A percentile compares a stretch with the other conserved stretches of the same genome.
Conservation (phyloP, 2,329 filamentous ascomycete genomes). For the Penicillium sp. region DNA sequence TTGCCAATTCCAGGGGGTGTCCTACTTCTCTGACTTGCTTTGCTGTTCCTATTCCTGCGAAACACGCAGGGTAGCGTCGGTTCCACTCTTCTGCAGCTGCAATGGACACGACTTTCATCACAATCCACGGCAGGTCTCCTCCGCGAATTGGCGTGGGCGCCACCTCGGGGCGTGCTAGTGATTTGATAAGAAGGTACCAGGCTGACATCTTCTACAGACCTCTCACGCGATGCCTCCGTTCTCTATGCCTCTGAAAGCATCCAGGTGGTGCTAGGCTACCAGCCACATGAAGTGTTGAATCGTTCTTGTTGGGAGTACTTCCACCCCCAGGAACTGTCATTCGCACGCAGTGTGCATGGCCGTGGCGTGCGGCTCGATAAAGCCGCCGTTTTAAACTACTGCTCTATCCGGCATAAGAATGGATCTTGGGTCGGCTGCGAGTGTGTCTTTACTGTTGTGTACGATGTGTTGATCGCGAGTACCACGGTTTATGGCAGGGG, state of each 20-base stretch:
- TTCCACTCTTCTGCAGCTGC: constrained; percentile 24
- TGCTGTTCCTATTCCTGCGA: neutral
- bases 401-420: constrained; percentile 68
- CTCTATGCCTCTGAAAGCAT: constrained; percentile 85
- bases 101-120: constrained; percentile 89
- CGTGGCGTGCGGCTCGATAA: constrained; percentile 79
- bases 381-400: constrained; percentile 82
- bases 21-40: no score
- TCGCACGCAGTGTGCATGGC: constrained; percentile 73
- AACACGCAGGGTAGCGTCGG: constrained; percentile 9
- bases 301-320: constrained; percentile 85
- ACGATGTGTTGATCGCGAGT: constrained; percentile 84
- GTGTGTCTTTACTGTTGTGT: constrained; percentile 86
- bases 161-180: neutral
- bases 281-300: constrained; percentile 74
- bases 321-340: constrained; percentile 77
- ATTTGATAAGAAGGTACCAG: neutral
- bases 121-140: constrained; percentile 74
- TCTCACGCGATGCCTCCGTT: constrained; percentile 75
- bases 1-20: no score
- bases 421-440: constrained; percentile 80
- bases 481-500: constrained; percentile 76
- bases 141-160: neutral
- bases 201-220: constrained; percentile 56
- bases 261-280: constrained; percentile 79